These are phyloP conservation scores for Sporisorium sorghi DNA, from an alignment of 1,284 basidiomycete species.

Conservation along the genomic window DNA sequence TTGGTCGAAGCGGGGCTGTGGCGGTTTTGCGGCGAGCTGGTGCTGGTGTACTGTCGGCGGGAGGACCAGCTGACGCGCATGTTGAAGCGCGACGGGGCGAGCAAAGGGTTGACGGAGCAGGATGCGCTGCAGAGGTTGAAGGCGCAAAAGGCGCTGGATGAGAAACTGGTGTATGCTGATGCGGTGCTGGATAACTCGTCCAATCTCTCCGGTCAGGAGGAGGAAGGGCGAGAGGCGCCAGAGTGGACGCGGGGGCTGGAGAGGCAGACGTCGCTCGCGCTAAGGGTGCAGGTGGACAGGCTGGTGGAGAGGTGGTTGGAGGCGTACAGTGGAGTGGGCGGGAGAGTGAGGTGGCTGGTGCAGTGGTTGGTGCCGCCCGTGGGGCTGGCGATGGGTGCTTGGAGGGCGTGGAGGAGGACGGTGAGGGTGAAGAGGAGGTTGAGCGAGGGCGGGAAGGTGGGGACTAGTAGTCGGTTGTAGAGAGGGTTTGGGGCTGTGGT, in stretches of 20 bases:
- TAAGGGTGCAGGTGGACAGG: slow-evolving; percentile 76
- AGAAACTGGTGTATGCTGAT: slow-evolving; percentile 87
- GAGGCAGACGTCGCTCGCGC: slow-evolving; percentile 29
- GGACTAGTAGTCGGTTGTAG: slow-evolving; percentile 35
- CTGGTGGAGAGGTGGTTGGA: slow-evolving; percentile 75
- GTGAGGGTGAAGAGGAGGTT: slow-evolving; percentile 29
- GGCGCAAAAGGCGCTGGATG: slow-evolving; percentile 82
- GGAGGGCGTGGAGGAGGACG: slow-evolving; percentile 46
- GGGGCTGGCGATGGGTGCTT: slow-evolving; percentile 72
- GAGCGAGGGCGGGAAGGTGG: slow-evolving; percentile 14
- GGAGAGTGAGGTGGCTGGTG: slow-evolving; percentile 78
- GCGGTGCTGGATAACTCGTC: slow-evolving; percentile 90
- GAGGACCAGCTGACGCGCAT: slow-evolving; percentile 63
- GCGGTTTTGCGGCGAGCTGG: slow-evolving; percentile 83
- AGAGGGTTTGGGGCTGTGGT: background rate
- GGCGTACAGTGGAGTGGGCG: slow-evolving; percentile 72
- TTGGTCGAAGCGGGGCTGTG: slow-evolving; percentile 90
- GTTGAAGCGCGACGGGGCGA: slow-evolving; percentile 58
- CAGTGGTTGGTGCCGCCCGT: slow-evolving; percentile 84
- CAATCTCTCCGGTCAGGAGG: slow-evolving; percentile 68
- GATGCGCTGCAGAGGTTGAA: slow-evolving; percentile 79
- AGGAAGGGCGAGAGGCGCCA: slow-evolving; percentile 9
- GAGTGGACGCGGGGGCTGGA: slow-evolving; percentile 27
- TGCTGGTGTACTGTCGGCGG: slow-evolving; percentile 80
- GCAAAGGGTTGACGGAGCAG: slow-evolving; percentile 70